Base-by-base conservation (phyloP, 257 asterid genomes). In the Vinca minor region DNA sequence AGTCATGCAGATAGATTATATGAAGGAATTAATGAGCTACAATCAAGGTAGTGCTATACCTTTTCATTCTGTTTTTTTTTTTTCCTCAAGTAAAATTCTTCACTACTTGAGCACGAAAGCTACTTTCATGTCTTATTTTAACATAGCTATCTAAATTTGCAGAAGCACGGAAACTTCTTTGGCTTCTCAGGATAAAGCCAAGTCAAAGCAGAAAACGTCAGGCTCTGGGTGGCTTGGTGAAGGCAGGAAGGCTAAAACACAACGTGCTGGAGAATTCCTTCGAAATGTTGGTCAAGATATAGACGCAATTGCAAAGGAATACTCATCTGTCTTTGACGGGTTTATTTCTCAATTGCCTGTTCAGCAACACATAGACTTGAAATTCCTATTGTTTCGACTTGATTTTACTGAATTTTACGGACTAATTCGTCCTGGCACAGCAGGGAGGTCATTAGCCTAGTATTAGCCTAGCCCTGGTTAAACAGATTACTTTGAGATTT, bases 361-460 rank as follows among this genome's bases (percentile, higher is more conserved):
- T 63, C 97, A 89, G 68, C 85, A 89, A 63, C 96, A 89, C 75
- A 81, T 87, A 35, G 96, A 93, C 74, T 68, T 89, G 83, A 93
- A 93, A 83, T 93, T 93, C 84, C 96, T 89, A 42, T 80, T 80
- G 84, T 93, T 93, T 71, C 90, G 97, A 57, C 78, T 93, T 66
- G 96, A 93, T 73, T 93, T 93, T 85, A 93, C 97, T 8, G 90
- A 87, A 67, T 89, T 89, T 74, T 93, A 93, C 74, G 78, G 92
- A 81, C 87, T 80, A 70, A 64, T 73, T 67, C 87, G 80, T 65
- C 82, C 78, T 50, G 73, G 42, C 68, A 73, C 70, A 25, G 80
- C 69, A 69, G 84, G 79, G 74, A 92, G 85, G 75, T 78, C 75
- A 60, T 72, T 72, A 75, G 52, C 63, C 28, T 83, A 78, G 78